Percentiles rank a stretch among this genome's conserved stretches.
Conservation (phyloP, 192 early-diverging fungal genomes). For the Entomortierella lignicola region DNA sequence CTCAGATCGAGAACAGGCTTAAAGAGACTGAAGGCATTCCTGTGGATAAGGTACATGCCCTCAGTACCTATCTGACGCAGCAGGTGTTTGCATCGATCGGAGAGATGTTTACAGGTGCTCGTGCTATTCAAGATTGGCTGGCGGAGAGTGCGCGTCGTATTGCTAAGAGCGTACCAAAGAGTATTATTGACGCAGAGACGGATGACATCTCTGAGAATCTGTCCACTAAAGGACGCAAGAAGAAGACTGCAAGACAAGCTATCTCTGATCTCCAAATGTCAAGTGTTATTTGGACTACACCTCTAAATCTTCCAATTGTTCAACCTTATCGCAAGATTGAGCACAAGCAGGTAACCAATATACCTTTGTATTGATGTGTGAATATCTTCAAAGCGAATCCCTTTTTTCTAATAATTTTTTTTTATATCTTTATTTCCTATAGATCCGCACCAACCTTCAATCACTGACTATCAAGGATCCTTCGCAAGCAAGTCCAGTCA, state of each 20-base stretch:
- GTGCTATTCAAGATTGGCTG: constrained; percentile 94
- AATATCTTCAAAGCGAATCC: background rate
- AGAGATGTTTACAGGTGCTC: constrained; percentile 91
- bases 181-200: constrained; percentile 55
- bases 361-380: background rate
- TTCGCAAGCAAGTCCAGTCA: constrained; percentile 79
- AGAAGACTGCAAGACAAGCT: constrained; percentile 57
- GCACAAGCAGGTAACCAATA: constrained; percentile 62
- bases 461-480: constrained; percentile 79
- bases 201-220: constrained; percentile 50
- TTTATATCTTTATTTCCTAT: background rate
- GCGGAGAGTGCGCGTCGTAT: constrained; percentile 88
- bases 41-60: constrained; percentile 68
- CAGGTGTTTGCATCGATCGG: constrained; percentile 88
- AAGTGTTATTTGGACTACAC: constrained; percentile 96
- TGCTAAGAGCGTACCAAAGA: constrained; percentile 76
- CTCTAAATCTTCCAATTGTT: constrained; percentile 91
- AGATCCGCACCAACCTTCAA: constrained; percentile 80
- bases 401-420: background rate
- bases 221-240: constrained; percentile 36
- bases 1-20: constrained; percentile 87
- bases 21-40: constrained; percentile 81
- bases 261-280: constrained; percentile 75
- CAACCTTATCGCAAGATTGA: constrained; percentile 92
- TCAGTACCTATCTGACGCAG: constrained; percentile 81